Base-by-base conservation (phyloP, 305 asterid species). In the Petunia hybrid region DNA sequence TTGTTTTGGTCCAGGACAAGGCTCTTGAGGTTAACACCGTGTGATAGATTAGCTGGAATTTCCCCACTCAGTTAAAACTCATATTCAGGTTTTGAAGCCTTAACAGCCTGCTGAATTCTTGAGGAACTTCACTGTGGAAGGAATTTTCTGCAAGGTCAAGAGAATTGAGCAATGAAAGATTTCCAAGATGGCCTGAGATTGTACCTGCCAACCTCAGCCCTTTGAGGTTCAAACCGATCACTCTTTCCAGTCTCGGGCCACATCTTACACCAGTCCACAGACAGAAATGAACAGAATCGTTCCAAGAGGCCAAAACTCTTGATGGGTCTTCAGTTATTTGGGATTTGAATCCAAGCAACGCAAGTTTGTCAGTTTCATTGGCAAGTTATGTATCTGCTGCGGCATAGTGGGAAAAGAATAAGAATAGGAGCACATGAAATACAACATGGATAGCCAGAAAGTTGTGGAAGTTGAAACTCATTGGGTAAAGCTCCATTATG, bases 191-290 rank as follows among this genome's bases (percentile, higher is more conserved):
- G 64, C 85, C 80, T 2, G 90, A 57, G 5, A 85, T 7, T 1
- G 69, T 81, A 83, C 93, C 90, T 5, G 78, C 81, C 84, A 87
- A 51, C 2, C 55, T 76, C 56, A 1, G 71, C 2, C 82, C 82
- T 7, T 63, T 79, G 63, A 88, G 88, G 56, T 83, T 82, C 79
- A 88, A 81, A 80, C 78, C 48, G 43, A n/a, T 69, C 63, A 88
- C 85, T 77, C 90, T 80, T 79, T 78, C 57, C 59, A 39, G 77
- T 51, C 61, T 35, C 5, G 0, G 12, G 57, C 82, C 82, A 63
- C 90, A 90, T 38, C 31, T 73, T 59, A 90, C 88, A 39, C 91
- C 90, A 74, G 84, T 67, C 91, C 91, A 90, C 14, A 51, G 67
- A 86, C 89, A 85, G n/a, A 86, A 85, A 82, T 82, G 83, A 65